Evolutionary conservation across 225 moss, liverwort and hornwort genomes (phyloP).

Genomic region (Neckera pumila): DNA sequence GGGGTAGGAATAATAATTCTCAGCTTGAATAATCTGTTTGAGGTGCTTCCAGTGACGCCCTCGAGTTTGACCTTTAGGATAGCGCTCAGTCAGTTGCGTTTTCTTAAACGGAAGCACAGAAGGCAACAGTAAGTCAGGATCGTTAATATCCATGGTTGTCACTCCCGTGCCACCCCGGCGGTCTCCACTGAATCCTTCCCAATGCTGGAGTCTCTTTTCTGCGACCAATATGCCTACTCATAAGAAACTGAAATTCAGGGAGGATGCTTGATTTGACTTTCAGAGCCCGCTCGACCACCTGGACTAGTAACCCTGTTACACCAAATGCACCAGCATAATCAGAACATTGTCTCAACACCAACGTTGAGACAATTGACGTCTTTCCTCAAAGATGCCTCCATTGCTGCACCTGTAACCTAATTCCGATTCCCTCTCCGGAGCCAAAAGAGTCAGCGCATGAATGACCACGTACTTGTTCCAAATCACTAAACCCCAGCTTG

Average conservation of each 20-base stretch:
- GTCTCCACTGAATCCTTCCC: constrained; percentile 2
- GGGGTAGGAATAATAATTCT: constrained; percentile 72
- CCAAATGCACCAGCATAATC: background rate
- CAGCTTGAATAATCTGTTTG: constrained; percentile 96
- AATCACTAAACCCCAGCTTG: background rate
- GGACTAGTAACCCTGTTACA: constrained; percentile 60
- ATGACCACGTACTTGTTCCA: background rate
- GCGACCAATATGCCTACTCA: background rate
- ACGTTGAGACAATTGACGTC: background rate
- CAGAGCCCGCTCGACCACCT: constrained; percentile 70
- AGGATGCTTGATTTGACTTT: background rate
- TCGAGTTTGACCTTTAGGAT: constrained; percentile 83
- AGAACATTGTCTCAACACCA: background rate
- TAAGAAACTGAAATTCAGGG: background rate
- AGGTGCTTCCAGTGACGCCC: constrained; percentile 97
- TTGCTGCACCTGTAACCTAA: background rate
- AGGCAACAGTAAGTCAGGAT: constrained; percentile 58
- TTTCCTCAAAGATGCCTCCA: background rate
- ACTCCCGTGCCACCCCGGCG: background rate
- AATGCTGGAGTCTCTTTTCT: constrained; percentile 1
- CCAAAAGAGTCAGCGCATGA: background rate
- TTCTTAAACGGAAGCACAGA: constrained; percentile 79
- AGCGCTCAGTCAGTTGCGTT: constrained; percentile 68
- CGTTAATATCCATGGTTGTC: constrained; percentile 31
- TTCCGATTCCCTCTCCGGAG: background rate